phyloP scores from a whole-genome alignment of 2,329 filamentous ascomycete species.

The Tolypocladium endophyticum region DNA sequence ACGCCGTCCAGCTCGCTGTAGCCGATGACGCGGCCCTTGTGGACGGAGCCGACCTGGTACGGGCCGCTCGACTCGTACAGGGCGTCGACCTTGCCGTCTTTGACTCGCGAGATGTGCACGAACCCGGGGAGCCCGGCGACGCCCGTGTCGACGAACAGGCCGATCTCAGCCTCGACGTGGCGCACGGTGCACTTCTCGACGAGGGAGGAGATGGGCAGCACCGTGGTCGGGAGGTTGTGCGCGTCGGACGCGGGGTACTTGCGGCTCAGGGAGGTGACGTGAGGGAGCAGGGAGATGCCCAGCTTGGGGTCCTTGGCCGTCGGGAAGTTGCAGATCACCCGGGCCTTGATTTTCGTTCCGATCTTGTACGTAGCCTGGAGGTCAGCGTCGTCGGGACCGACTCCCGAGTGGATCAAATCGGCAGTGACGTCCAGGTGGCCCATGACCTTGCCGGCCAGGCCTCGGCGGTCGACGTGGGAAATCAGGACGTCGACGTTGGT shows the following conservation, averaged over 20 bases:
- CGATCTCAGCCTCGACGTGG: constrained; percentile 69
- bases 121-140: constrained; percentile 62
- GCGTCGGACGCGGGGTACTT: constrained; percentile 26
- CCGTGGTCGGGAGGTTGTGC: constrained; percentile 41
- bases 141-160: constrained; percentile 67
- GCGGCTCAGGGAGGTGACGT: constrained; percentile 55
- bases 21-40: constrained; percentile 72
- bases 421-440: constrained; percentile 85
- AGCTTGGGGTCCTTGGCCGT: constrained; percentile 70
- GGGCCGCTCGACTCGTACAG: constrained; percentile 67
- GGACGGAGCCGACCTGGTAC: constrained; percentile 67
- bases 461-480: constrained; percentile 61
- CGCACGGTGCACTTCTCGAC: constrained; percentile 70
- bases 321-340: constrained; percentile 82
- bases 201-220: constrained; percentile 61
- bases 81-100: constrained; percentile 80
- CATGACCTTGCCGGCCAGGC: constrained; percentile 84
- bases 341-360: constrained; percentile 73
- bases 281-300: constrained; percentile 80
- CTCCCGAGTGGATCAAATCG: constrained; percentile 80
- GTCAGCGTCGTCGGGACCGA: constrained; percentile 57
- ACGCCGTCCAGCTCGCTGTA: constrained; percentile 83
- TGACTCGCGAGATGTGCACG: constrained; percentile 86
- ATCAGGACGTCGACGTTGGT: constrained; percentile 81
- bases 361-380: constrained; percentile 71